These are phyloP conservation scores for Phoma sp. DNA, from an alignment of 2,329 filamentous ascomycete genomes.

Conservation along the genomic window DNA sequence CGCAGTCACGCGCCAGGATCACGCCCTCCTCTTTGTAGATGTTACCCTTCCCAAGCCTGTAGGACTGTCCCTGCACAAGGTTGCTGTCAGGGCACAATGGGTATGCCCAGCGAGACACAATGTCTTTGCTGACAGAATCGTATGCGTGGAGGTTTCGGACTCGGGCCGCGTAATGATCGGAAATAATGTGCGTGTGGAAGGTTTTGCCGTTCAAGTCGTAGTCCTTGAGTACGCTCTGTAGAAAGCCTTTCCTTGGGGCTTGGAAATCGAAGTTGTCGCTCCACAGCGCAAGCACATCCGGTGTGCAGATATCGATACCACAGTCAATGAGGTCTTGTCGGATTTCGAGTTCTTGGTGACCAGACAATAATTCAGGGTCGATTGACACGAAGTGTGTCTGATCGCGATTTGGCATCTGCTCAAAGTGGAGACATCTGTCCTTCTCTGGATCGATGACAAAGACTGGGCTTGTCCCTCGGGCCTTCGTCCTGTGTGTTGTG, in stretches of 20 bases:
- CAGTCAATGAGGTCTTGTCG: slow-evolving; percentile 90
- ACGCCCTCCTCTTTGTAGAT: slow-evolving; percentile 83
- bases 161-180: slow-evolving; percentile 83
- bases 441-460: slow-evolving; percentile 86
- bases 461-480: slow-evolving; percentile 75
- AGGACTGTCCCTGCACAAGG: slow-evolving; percentile 77
- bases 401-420: slow-evolving; percentile 80
- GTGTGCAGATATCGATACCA: slow-evolving; percentile 96
- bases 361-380: slow-evolving; percentile 79
- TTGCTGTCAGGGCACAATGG: slow-evolving; percentile 92
- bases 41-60: slow-evolving; percentile 72
- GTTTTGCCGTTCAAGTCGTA: slow-evolving; percentile 97
- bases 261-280: slow-evolving; percentile 98
- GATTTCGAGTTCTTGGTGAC: slow-evolving; percentile 78
- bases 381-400: slow-evolving; percentile 72
- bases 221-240: slow-evolving; percentile 93
- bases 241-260: slow-evolving; percentile 83
- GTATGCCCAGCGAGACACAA: slow-evolving; percentile 87
- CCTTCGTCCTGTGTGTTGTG: slow-evolving; percentile 76
- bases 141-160: slow-evolving; percentile 89
- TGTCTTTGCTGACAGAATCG: slow-evolving; percentile 84
- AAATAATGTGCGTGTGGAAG: slow-evolving; percentile 88
- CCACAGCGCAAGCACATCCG: slow-evolving; percentile 93
- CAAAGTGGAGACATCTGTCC: slow-evolving; percentile 88
- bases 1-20: slow-evolving; percentile 73